phyloP scores from a whole-genome alignment of 2,329 filamentous ascomycete genomes.

The Colletotrichum horii region DNA sequence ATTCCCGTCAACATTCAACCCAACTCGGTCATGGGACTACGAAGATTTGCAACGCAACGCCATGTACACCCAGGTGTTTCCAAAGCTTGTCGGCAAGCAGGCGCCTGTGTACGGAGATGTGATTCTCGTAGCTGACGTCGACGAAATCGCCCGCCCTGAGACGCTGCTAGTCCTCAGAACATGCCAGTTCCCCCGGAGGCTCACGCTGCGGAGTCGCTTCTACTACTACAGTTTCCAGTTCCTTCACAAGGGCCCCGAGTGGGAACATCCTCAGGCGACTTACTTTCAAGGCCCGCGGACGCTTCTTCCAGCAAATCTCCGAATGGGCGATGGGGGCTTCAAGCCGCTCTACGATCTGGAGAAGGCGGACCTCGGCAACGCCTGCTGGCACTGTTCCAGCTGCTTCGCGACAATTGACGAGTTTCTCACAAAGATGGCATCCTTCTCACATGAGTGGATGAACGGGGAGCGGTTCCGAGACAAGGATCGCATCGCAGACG shows the following conservation, averaged over 20 bases:
- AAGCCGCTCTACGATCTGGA: conserved; percentile 12
- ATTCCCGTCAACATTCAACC: conserved; percentile 2
- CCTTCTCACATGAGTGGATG: conserved; percentile 50
- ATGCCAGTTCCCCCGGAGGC: conserved; percentile 57
- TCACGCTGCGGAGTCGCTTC: conserved; percentile 57
- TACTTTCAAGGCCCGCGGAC: conserved; percentile 51
- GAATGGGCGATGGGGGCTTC: conserved; percentile 36
- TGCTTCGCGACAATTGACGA: conserved; percentile 63
- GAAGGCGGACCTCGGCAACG: conserved; percentile 45
- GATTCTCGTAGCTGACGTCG: conserved; percentile 64
- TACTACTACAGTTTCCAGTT: conserved; percentile 67
- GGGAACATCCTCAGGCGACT: conserved; percentile 66
- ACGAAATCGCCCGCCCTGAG: conserved; percentile 62
- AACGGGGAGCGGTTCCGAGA: conserved; percentile 56
- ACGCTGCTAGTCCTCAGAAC: conserved; percentile 53
- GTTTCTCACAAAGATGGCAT: conserved; percentile 58
- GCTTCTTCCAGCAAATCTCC: conserved; percentile 58
- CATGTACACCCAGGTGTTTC: conserved; percentile 62
- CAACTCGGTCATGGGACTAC: conserved; percentile 47
- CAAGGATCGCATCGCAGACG: conserved; percentile 51
- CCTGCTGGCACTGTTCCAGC: conserved; percentile 67
- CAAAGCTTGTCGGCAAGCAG: conserved; percentile 44
- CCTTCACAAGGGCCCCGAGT: conserved; percentile 46
- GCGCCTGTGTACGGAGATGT: conserved; percentile 56
- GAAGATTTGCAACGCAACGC: conserved; percentile 62